These are phyloP conservation scores for Zygosaccharomyces rouxii DNA, from an alignment of 805 yeast species.

Conservation along the genomic window DNA sequence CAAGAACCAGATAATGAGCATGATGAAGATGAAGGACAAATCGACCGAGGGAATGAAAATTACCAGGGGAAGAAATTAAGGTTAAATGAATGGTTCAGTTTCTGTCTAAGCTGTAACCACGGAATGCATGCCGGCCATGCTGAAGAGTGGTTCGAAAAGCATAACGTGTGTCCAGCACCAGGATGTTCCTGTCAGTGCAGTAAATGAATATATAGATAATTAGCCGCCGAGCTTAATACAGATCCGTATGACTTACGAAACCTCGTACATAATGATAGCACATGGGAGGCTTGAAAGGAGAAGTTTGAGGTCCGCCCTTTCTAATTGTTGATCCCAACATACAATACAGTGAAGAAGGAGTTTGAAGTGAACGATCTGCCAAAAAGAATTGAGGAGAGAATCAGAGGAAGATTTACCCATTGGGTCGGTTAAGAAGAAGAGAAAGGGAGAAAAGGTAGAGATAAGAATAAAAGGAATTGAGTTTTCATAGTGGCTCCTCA, in stretches of 20 bases:
- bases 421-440: background rate
- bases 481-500: background rate
- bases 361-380: background rate
- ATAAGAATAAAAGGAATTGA: background rate
- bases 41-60: constrained; percentile 1
- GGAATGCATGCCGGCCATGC: constrained; percentile 96
- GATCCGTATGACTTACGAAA: background rate
- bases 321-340: background rate
- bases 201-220: constrained; percentile 26
- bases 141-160: constrained; percentile 89
- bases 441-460: background rate
- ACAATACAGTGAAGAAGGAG: background rate
- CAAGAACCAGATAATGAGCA: background rate
- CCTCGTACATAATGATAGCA: constrained; percentile 8
- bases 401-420: constrained; percentile 1
- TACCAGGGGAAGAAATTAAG: constrained; percentile 21
- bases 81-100: constrained; percentile 82
- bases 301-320: constrained; percentile 5
- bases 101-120: constrained; percentile 86
- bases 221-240: background rate
- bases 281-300: constrained; percentile 9
- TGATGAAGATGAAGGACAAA: background rate
- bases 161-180: constrained; percentile 88
- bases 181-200: constrained; percentile 85
- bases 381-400: background rate